Evolutionary conservation across 352 stramenopile species (phyloP), one percentile per base, ranked within the genome.

Genomic region (Blastocystis sp.): DNA sequence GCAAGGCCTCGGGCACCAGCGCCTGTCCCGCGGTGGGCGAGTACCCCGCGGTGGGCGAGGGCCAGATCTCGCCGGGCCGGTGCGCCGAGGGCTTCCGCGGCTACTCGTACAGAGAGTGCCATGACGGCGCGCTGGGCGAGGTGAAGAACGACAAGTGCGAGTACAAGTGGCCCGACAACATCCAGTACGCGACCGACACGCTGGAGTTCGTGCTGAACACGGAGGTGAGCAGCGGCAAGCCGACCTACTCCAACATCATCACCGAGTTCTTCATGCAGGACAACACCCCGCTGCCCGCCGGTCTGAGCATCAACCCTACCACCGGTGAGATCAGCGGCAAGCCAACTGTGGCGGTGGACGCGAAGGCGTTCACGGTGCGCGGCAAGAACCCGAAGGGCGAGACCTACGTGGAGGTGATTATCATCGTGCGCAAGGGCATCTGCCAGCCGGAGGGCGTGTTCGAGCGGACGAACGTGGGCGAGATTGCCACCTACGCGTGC

Each of bases 91-190:
- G 74, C 14, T 84, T 59, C 42, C n/a, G 45, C 21, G 74, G 74
- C 14, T 87, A 87, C 38, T 4, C 65, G n/a, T 87, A 87, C 40
- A 69, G 77, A 34, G 38, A 77, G 38, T 87, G 77, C 54, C 7
- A 40, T 9, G n/a, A 45, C 19, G 62, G 62, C 3, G 9, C 79
- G 34, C 77, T 87, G 52, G 62, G 77, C 17, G 19, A 34, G 21
- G 28, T 78, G 21, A 87, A 87, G 60, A 60, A 17, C 24, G 77
- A 87, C 65, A 38, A 59, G 34, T 87, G 77, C 40, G 24, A 24
- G 14, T 77, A 77, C 66, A 42, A 42, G 21, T 28, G 70, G 2
- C 74, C 74, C 21, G 21, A 43, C 9, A 38, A 68, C 42, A 11
- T 84, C 11, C 34, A n/a, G 14, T 84, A 68, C 40, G 3, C n/a